Evolutionary conservation across 306 rosid species (phyloP).

Genomic region (Canavalia gladiata): DNA sequence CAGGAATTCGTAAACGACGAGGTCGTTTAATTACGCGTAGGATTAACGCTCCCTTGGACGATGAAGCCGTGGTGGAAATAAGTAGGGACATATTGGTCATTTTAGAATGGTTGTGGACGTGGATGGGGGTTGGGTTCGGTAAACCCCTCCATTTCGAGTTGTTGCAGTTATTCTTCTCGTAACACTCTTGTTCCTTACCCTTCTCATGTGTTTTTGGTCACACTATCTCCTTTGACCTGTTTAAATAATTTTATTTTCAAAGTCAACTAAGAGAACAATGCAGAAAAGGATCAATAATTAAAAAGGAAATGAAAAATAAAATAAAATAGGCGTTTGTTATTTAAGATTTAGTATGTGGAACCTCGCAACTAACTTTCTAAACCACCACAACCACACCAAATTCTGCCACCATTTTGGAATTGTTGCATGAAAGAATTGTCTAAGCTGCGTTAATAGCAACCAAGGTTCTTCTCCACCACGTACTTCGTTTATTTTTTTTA

Average conservation of each 20-base stretch:
- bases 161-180: constrained; percentile 53
- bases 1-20: not conserved
- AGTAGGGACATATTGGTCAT: constrained; percentile 20
- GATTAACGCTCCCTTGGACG: not conserved
- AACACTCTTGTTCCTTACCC: constrained; percentile 33
- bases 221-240: not conserved
- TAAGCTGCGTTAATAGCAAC: not conserved
- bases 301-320: not conserved
- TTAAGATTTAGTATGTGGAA: constrained; percentile 42
- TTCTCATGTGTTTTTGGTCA: constrained; percentile 18
- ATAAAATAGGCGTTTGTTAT: not conserved
- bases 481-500: not conserved
- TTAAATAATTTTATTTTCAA: not conserved
- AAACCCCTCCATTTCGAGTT: constrained; percentile 59
- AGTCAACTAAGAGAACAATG: not conserved
- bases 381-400: constrained; percentile 69
- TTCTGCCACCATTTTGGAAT: constrained; percentile 44
- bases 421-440: constrained; percentile 30
- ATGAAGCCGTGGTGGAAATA: not conserved
- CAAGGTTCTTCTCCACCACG: not conserved
- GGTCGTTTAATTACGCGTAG: constrained; percentile 33
- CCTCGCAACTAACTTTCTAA: constrained; percentile 51
- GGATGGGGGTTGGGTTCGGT: constrained; percentile 63
- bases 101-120: not conserved
- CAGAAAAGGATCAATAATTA: constrained; percentile 4